Conservation (phyloP, 768 basidiomycete genomes). For the Collybia mongolica region DNA sequence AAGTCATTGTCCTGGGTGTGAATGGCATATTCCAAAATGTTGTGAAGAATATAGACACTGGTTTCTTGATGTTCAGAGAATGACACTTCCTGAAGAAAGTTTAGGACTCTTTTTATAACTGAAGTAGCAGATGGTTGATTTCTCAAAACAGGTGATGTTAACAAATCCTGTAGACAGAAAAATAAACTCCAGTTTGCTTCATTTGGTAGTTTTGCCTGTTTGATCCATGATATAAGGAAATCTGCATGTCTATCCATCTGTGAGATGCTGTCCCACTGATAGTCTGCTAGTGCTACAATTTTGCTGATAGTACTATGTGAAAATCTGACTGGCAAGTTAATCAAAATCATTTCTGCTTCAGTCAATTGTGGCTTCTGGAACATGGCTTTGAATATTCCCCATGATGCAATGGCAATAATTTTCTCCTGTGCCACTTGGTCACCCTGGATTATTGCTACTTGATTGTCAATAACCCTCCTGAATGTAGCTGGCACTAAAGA, state of each 20-base stretch:
- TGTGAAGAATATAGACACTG: neutral
- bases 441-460: neutral
- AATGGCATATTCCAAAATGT: neutral
- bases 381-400: neutral
- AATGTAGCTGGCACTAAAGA: no score
- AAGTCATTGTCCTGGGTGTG: neutral
- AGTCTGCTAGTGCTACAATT: neutral
- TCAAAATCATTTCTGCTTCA: neutral
- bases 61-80: neutral
- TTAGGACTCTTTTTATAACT: neutral
- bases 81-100: neutral
- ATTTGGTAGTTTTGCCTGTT: neutral
- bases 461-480: neutral
- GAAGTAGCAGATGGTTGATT: neutral
- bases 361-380: neutral
- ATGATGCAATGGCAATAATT: neutral
- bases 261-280: neutral
- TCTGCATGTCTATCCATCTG: neutral
- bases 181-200: neutral
- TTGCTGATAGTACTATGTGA: neutral
- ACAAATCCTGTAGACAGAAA: neutral
- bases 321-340: neutral
- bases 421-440: neutral
- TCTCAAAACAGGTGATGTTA: neutral
- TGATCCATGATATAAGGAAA: neutral